A percentile compares a stretch with the other conserved stretches of the same genome.
These are phyloP conservation scores for Phaseolus lunatus DNA, from an alignment of 306 rosid genomes.

Conservation along the genomic window DNA sequence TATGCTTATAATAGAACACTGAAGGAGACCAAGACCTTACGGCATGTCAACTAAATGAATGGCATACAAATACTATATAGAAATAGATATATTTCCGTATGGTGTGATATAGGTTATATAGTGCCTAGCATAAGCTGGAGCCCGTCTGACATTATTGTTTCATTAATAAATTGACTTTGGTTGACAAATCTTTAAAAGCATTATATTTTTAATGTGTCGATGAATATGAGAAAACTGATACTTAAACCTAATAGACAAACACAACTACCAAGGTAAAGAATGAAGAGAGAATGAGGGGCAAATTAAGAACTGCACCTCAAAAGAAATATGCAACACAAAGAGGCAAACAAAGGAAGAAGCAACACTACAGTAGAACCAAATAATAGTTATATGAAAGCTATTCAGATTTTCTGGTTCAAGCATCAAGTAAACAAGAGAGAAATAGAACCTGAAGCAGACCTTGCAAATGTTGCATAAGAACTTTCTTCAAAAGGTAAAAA, in stretches of 20 bases:
- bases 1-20: too few species aligned
- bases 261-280: not conserved
- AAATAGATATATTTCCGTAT: not conserved
- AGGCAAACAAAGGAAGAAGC: conserved; percentile 16
- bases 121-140: not conserved
- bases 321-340: conserved; percentile 27
- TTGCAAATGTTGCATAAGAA: conserved; percentile 88
- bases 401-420: conserved; percentile 23
- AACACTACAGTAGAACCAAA: conserved; percentile 19
- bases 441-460: conserved; percentile 94
- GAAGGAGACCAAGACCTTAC: too few species aligned
- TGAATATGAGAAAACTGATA: not conserved
- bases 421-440: conserved; percentile 51
- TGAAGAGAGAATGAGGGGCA: conserved; percentile 10
- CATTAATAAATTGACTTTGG: conserved; percentile 9
- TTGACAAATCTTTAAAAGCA: not conserved
- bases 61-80: not conserved
- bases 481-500: conserved; percentile 99
- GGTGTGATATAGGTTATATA: not conserved
- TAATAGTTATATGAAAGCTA: conserved; percentile 4
- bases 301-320: not conserved
- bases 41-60: too few species aligned
- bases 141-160: conserved; percentile 1
- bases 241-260: conserved; percentile 11
- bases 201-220: not conserved